These are phyloP conservation scores for Plantago elongata DNA, from an alignment of 257 asterid genomes.

Conservation along the genomic window DNA sequence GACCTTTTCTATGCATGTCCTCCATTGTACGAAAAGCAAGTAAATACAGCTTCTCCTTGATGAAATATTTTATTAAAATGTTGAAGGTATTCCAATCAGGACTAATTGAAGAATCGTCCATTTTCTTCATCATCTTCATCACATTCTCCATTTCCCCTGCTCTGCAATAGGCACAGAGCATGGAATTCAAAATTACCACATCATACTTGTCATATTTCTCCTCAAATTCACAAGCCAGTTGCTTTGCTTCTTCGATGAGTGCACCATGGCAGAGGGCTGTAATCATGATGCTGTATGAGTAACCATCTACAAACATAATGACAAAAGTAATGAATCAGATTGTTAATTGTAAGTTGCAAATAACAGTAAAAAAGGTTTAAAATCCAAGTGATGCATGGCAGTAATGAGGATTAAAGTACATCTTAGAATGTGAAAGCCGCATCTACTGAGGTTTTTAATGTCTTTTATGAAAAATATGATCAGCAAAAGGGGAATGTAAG, in stretches of 20 bases:
- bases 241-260: conserved; percentile 80
- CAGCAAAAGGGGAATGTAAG: too few species aligned
- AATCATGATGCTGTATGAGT: conserved; percentile 92
- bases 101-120: conserved; percentile 73
- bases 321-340: conserved; percentile 23
- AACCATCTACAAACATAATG: conserved; percentile 60
- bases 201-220: conserved; percentile 76
- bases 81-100: conserved; percentile 89
- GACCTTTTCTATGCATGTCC: conserved; percentile 89
- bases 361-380: conserved; percentile 6
- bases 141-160: conserved; percentile 92
- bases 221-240: conserved; percentile 74
- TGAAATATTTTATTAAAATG: conserved; percentile 77
- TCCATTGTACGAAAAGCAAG: conserved; percentile 85
- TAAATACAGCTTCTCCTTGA: conserved; percentile 67
- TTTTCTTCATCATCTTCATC: conserved; percentile 91
- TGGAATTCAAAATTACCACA: conserved; percentile 79
- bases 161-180: conserved; percentile 91
- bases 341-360: conserved; percentile 1
- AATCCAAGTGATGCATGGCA: conserved; percentile 7
- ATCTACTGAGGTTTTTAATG: too few species aligned
- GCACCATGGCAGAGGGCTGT: conserved; percentile 80
- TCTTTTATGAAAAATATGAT: too few species aligned
- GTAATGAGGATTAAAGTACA: conserved; percentile 9
- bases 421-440: neutral